Base-by-base conservation (phyloP, 139 green algal genomes). In the Chlorella sp. region DNA sequence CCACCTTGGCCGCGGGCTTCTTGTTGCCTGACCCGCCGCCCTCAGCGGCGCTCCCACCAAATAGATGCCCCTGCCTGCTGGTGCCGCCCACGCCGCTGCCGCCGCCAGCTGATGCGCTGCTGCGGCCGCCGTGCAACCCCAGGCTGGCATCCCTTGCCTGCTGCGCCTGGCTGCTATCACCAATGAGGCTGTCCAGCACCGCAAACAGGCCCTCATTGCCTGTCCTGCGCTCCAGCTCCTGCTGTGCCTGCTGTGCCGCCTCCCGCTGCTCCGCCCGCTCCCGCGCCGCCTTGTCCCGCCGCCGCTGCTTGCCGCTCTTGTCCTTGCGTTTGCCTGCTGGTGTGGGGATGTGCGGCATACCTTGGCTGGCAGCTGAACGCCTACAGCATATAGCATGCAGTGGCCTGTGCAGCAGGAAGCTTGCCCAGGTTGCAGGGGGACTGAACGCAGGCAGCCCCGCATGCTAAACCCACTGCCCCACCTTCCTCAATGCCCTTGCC, bases 191-290 rank as follows among this genome's bases (percentile, higher is more conserved):
- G 60, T 86, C 76, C 1, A 86, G 58, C 30, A 86, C 58, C 5
- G 82, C 82, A 86, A 86, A 86, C 41, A 86, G 43, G 17, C 82
- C 82, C 32, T 62, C 73, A 41, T 22, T 68, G 54, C 82, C 82
- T 1, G 82, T 86, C 32, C 60, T 13, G 41, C n/a, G 38, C 62
- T 86, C 82, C 41, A 86, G 58, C 60, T 82, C 43, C 1, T 34
- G 58, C 60, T 82, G 82, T 30, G 34, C n/a, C 24, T 38, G 7
- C n/a, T n/a, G 58, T 28, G 19, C n/a, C 26, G 58, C 82, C 36
- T 86, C 73, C 24, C 62, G 62, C 43, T 34, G 34, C 56, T 68
- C 82, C 16, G 30, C 44, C 11, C 34, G 56, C 16, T 73, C 82
- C 41, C 67, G 11, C 1, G 73, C 41, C 26, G 73, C 73, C 56